These are phyloP conservation scores for Waltiozyma sp. DNA, from an alignment of 1,139 yeast species.

Conservation along the genomic window DNA sequence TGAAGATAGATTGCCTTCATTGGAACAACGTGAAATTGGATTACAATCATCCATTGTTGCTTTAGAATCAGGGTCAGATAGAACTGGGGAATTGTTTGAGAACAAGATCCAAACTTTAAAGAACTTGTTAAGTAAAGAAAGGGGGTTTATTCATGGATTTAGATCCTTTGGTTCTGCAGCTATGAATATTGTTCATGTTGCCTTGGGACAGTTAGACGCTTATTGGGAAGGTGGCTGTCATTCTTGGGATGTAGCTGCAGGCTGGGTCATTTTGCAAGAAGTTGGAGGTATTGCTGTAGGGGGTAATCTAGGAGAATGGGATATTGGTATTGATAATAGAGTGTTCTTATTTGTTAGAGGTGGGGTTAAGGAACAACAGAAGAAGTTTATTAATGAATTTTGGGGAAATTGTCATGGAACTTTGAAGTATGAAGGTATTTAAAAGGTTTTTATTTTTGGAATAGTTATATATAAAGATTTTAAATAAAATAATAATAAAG, in stretches of 20 bases:
- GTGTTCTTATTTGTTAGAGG: slow-evolving; percentile 45
- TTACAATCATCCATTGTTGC: slow-evolving; percentile 45
- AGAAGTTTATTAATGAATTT: slow-evolving; percentile 34
- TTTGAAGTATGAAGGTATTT: slow-evolving; percentile 23
- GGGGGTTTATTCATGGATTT: slow-evolving; percentile 47
- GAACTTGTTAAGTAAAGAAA: slow-evolving; percentile 31
- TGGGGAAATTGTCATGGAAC: slow-evolving; percentile 37
- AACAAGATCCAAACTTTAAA: slow-evolving; percentile 37
- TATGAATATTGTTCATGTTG: slow-evolving; percentile 42
- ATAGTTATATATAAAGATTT: too few relatives aligned
- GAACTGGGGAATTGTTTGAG: slow-evolving; percentile 37
- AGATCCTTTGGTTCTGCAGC: slow-evolving; percentile 53
- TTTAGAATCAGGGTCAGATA: slow-evolving; percentile 48
- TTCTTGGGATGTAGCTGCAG: slow-evolving; percentile 58
- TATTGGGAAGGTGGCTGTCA: slow-evolving; percentile 61
- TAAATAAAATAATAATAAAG: too few relatives aligned
- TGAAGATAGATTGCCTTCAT: slow-evolving; percentile 22
- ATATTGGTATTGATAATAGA: slow-evolving; percentile 36
- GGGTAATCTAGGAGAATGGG: slow-evolving; percentile 39
- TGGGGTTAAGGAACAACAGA: slow-evolving; percentile 30
- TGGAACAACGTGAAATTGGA: slow-evolving; percentile 19
- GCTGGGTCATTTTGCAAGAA: slow-evolving; percentile 47
- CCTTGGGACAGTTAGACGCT: slow-evolving; percentile 43
- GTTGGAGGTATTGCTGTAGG: slow-evolving; percentile 47
- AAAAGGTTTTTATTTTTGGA: background rate